Percentiles rank a stretch among this genome's conserved stretches.
These are phyloP conservation scores for Arthrobotrys iridis DNA, from an alignment of 2,329 filamentous ascomycete species.

Conservation along the genomic window DNA sequence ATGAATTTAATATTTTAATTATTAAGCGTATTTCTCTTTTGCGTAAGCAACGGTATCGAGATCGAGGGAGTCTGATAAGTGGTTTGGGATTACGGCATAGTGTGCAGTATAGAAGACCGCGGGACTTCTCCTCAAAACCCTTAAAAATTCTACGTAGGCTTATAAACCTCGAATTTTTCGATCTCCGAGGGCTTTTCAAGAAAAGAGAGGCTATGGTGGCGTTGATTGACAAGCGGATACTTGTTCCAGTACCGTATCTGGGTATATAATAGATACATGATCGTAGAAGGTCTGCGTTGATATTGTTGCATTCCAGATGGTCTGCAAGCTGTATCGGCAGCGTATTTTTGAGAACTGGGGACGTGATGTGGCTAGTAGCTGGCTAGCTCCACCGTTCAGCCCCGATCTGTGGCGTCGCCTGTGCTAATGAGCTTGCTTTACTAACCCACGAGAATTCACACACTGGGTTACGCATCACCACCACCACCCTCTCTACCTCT, in stretches of 20 bases:
- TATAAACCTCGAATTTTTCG: no score
- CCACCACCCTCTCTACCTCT: constrained; percentile 24
- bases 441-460: constrained; percentile 48
- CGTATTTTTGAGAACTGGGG: constrained; percentile 36
- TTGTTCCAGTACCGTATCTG: not conserved
- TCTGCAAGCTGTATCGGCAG: not conserved
- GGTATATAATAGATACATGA: not conserved
- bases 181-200: no score
- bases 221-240: no score
- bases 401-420: constrained; percentile 24
- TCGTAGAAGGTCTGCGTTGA: constrained; percentile 2
- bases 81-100: no score
- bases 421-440: constrained; percentile 43
- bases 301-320: constrained; percentile 27
- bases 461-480: constrained; percentile 52
- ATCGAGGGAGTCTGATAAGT: no score
- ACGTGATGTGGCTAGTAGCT: constrained; percentile 22
- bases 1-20: no score
- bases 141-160: no score
- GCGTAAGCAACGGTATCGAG: no score
- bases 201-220: no score
- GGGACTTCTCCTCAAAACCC: no score
- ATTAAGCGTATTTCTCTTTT: no score
- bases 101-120: no score
- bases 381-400: constrained; percentile 9